These are phyloP conservation scores for Penicillium cataractarum DNA, from an alignment of 495 filamentous ascomycete species.

Conservation along the genomic window DNA sequence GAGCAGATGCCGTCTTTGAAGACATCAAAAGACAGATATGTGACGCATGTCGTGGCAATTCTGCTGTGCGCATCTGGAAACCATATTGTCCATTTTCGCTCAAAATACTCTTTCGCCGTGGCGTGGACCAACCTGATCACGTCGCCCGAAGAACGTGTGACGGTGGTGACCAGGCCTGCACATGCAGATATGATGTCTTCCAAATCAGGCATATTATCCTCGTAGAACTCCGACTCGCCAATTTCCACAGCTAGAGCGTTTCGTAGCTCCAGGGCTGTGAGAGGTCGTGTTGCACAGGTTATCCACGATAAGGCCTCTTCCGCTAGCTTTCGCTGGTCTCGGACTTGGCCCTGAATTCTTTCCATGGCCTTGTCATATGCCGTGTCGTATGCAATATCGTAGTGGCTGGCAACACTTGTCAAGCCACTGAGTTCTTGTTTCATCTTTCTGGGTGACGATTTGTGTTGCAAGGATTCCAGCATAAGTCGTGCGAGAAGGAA, in stretches of 20 bases:
- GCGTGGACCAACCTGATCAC: constrained; percentile 49
- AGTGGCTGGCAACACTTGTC: constrained; percentile 1
- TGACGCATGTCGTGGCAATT: constrained; percentile 21
- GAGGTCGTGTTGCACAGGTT: constrained; percentile 40
- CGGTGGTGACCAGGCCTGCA: constrained; percentile 52
- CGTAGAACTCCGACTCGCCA: constrained; percentile 35
- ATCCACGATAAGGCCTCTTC: constrained; percentile 36
- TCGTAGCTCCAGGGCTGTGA: constrained; percentile 48
- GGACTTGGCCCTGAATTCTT: constrained; percentile 30
- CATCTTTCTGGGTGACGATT: neutral
- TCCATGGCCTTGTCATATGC: constrained; percentile 28
- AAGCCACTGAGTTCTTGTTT: neutral
- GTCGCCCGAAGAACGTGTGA: constrained; percentile 35
- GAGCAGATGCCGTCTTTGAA: neutral
- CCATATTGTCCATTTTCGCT: constrained; percentile 22
- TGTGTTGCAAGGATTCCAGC: neutral
- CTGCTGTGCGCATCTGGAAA: constrained; percentile 19
- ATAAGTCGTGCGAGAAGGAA: constrained; percentile 7
- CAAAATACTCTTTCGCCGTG: constrained; percentile 56
- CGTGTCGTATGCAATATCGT: constrained; percentile 11
- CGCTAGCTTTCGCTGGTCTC: constrained; percentile 35
- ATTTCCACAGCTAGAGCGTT: constrained; percentile 51
- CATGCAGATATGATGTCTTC: constrained; percentile 50
- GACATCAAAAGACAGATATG: constrained; percentile 23
- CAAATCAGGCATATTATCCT: constrained; percentile 41